Evolutionary conservation across 1,139 yeast species (phyloP), one percentile per base, ranked within the genome.

Genomic region (Blastobotrys capitulatus): DNA sequence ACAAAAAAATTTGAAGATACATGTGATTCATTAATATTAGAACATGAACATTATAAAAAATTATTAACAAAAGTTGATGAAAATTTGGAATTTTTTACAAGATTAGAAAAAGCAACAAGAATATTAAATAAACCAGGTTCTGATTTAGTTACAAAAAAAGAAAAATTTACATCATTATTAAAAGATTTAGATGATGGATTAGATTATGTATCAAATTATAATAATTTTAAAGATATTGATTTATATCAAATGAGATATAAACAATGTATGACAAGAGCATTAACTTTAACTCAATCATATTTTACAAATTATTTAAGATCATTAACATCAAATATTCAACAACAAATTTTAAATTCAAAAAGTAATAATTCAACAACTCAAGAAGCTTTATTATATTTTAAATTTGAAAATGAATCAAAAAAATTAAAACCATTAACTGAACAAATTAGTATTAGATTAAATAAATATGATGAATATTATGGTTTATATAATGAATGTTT

Each of bases 231-330:
- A 60, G 96, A 89, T 52, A 73, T 81, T 16, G 95, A 83, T 34
- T 62, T 79, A 3, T 89, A 87, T 64, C 77, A 77, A 42, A 79
- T 83, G 56, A 75, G 92, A 53, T 87, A 86, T 67, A 77, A 88
- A 53, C 95, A 87, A 59, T 87, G 96, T 61, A 76, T 89, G 78
- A 83, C 94, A 0, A 76, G 96, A 52, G 83, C 95, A 0, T 73
- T 89, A 50, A 81, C 95, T 0, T 71, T 92, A 55, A 78, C 88
- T 20, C 78, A 83, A 55, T 86, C 83, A 57, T 86, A 81, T 61
- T 70, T 86, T 52, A 74, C 75, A 26, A 75, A 72, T 42, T 77
- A 77, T 42, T 63, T 89, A 43, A 79, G 76, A 51, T 72, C 70
- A 16, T 64, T 79, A 1, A 73, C 75, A 37, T 67, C 66, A 22